A percentile compares a stretch with the other conserved stretches of the same genome.
Evolutionary conservation across 2,329 filamentous ascomycete species (phyloP).

Genomic region (Colletotrichum tanaceti): DNA sequence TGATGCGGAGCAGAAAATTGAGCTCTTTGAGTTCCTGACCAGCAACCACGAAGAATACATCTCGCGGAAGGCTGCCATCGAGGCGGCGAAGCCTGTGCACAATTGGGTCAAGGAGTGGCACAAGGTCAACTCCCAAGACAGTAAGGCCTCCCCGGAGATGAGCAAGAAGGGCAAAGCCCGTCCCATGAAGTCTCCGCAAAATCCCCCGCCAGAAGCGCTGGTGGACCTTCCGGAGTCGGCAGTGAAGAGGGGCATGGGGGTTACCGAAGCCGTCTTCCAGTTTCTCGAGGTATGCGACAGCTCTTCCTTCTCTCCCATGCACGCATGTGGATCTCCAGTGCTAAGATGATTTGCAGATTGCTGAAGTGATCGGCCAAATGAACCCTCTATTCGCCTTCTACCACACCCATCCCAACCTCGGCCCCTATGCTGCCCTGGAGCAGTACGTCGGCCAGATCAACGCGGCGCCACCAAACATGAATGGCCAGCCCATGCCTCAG

Average conservation of each 20-base stretch:
- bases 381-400: constrained; percentile 71
- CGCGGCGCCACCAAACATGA: constrained; percentile 53
- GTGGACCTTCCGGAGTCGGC: constrained; percentile 69
- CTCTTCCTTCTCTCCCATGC: constrained; percentile 2
- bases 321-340: constrained; percentile 19
- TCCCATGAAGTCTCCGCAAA: constrained; percentile 68
- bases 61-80: constrained; percentile 73
- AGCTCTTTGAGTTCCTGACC: constrained; percentile 85
- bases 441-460: constrained; percentile 68
- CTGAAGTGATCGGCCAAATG: constrained; percentile 76
- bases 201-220: constrained; percentile 66
- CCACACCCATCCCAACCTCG: constrained; percentile 64
- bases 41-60: constrained; percentile 85
- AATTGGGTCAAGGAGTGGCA: constrained; percentile 75
- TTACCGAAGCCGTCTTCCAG: constrained; percentile 70
- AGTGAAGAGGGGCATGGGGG: constrained; percentile 67
- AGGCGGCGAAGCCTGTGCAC: constrained; percentile 71
- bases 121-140: constrained; percentile 67
- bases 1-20: constrained; percentile 81
- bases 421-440: constrained; percentile 69
- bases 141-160: constrained; percentile 72
- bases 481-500: constrained; percentile 62
- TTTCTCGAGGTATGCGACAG: constrained; percentile 68
- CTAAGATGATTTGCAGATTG: constrained; percentile 59
- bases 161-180: constrained; percentile 73